A percentile compares a stretch with the other conserved stretches of the same genome.
Conservation (phyloP, 495 filamentous ascomycete genomes). For the Penicillium crystallinum region DNA sequence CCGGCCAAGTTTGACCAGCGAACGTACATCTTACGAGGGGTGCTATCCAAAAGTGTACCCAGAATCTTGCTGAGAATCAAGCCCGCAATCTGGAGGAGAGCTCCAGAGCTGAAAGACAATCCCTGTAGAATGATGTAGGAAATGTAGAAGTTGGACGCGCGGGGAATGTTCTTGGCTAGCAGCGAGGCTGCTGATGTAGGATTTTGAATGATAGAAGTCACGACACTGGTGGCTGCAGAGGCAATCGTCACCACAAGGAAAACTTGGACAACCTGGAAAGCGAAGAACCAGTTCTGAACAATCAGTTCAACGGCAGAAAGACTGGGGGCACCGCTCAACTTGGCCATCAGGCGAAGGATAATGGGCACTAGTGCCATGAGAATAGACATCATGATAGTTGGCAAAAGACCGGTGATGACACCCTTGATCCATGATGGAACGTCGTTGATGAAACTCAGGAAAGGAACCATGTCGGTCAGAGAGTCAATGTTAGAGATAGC, state of each 20-base stretch:
- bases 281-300: slow-evolving; percentile 89
- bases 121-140: slow-evolving; percentile 94
- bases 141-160: slow-evolving; percentile 88
- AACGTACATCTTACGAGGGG: slow-evolving; percentile 71
- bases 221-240: slow-evolving; percentile 56
- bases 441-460: slow-evolving; percentile 66
- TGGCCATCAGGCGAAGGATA: slow-evolving; percentile 75
- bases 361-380: slow-evolving; percentile 90
- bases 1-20: slow-evolving; percentile 60
- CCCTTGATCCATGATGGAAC: slow-evolving; percentile 70
- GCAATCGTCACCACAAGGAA: slow-evolving; percentile 83
- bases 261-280: slow-evolving; percentile 91
- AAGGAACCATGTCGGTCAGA: slow-evolving; percentile 56
- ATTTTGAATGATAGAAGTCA: slow-evolving; percentile 55
- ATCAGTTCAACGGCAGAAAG: slow-evolving; percentile 74
- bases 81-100: slow-evolving; percentile 72
- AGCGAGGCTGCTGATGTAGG: slow-evolving; percentile 57
- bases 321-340: slow-evolving; percentile 72
- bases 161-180: slow-evolving; percentile 71
- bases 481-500: slow-evolving; percentile 77
- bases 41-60: slow-evolving; percentile 64
- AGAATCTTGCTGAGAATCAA: slow-evolving; percentile 73
- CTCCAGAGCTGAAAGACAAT: slow-evolving; percentile 70
- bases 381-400: slow-evolving; percentile 70
- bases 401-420: slow-evolving; percentile 80